Conservation (phyloP, 2,329 filamentous ascomycete genomes). For the Knufia petricola region DNA sequence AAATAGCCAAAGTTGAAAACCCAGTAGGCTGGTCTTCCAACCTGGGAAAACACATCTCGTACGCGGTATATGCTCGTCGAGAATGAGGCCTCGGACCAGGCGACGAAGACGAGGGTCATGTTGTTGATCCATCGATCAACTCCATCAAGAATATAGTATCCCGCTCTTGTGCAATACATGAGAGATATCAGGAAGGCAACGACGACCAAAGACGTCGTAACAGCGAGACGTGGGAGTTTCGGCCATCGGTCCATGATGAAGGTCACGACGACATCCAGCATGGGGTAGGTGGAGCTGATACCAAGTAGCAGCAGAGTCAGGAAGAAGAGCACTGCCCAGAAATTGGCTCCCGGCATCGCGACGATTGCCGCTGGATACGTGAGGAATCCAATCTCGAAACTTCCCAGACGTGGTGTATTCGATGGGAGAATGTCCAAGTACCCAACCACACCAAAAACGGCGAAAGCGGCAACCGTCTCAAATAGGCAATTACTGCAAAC, state of each 20-base stretch:
- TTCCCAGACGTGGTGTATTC: slow-evolving; percentile 36
- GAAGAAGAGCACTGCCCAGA: slow-evolving; percentile 50
- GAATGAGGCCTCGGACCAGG: slow-evolving; percentile 45
- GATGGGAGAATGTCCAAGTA: slow-evolving; percentile 35
- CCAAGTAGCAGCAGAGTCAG: slow-evolving; percentile 51
- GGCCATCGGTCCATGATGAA: slow-evolving; percentile 45
- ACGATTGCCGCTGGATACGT: slow-evolving; percentile 48
- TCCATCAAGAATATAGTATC: slow-evolving; percentile 46
- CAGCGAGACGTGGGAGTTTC: slow-evolving; percentile 37
- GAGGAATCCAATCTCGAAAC: slow-evolving; percentile 50
- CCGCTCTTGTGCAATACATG: slow-evolving; percentile 50
- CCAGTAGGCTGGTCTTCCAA: slow-evolving; percentile 39
- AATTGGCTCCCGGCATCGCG: slow-evolving; percentile 49
- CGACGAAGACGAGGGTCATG: slow-evolving; percentile 48
- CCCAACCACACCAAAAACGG: slow-evolving; percentile 49
- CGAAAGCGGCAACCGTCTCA: slow-evolving; percentile 44
- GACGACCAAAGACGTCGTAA: slow-evolving; percentile 43
- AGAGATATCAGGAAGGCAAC: slow-evolving; percentile 46
- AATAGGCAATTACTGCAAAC: slow-evolving; percentile 48
- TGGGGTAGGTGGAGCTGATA: slow-evolving; percentile 50
- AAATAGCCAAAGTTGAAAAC: slow-evolving; percentile 48
- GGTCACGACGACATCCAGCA: slow-evolving; percentile 49
- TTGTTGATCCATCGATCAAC: slow-evolving; percentile 50
- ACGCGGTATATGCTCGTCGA: slow-evolving; percentile 49
- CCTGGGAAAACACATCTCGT: slow-evolving; percentile 43